A percentile compares a stretch with the other conserved stretches of the same genome.
Conservation (phyloP, 805 yeast species). For the Starmerella bombicola region DNA sequence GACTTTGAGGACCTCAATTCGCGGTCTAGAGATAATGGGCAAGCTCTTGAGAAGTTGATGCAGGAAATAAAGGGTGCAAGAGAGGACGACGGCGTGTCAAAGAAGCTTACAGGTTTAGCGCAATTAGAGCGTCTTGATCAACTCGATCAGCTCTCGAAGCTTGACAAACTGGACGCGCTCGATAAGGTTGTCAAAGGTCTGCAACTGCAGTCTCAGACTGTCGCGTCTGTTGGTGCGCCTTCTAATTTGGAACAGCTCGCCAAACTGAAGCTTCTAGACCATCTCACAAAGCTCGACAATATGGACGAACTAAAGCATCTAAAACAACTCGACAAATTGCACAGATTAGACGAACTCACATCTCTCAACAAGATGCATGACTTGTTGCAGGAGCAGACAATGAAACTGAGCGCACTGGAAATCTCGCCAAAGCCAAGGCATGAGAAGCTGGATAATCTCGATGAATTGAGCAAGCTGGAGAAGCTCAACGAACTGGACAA, state of each 20-base stretch:
- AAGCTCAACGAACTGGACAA: neutral
- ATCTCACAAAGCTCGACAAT: constrained; percentile 2
- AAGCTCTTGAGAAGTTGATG: constrained; percentile 24
- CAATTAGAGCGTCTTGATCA: constrained; percentile 22
- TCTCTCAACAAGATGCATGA: constrained; percentile 4
- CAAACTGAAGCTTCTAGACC: neutral
- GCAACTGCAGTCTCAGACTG: neutral
- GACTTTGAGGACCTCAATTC: constrained; percentile 29
- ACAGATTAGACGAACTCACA: constrained; percentile 7
- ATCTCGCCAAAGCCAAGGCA: neutral
- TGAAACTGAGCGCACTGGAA: neutral
- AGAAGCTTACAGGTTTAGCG: constrained; percentile 22
- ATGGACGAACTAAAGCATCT: constrained; percentile 3
- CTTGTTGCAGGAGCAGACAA: constrained; percentile 5
- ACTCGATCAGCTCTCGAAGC: constrained; percentile 12
- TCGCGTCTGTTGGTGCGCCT: neutral
- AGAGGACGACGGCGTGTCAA: constrained; percentile 22
- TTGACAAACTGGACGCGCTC: constrained; percentile 4
- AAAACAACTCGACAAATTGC: constrained; percentile 3
- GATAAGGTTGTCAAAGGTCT: neutral
- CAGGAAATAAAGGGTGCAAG: constrained; percentile 23
- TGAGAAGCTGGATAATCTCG: constrained; percentile 20
- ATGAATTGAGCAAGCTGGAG: constrained; percentile 3
- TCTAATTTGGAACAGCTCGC: neutral
- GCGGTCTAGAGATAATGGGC: constrained; percentile 31